Percentiles rank a stretch among this genome's conserved stretches.
Conservation (phyloP, 768 basidiomycete genomes). For the Xanthoconium purpureum region DNA sequence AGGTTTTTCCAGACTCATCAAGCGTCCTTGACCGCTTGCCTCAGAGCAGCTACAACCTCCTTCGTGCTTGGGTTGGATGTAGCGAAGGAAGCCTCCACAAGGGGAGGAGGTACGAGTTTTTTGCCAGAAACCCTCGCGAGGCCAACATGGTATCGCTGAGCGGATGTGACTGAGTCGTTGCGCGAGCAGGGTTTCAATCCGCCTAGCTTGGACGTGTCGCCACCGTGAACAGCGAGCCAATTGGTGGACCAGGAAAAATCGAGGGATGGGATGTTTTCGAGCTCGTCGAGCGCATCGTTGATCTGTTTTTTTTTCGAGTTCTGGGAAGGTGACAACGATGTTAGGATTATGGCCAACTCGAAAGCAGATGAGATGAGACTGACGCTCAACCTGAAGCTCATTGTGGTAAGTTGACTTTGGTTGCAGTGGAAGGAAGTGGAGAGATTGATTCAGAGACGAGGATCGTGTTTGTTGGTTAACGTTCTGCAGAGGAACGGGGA, state of each 20-base stretch:
- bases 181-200: neutral
- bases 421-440: too few relatives aligned
- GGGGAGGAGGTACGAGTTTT: neutral
- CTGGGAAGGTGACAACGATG: neutral
- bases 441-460: too few relatives aligned
- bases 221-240: neutral
- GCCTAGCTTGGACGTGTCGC: neutral
- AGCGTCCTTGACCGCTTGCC: neutral
- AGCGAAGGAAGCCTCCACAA: neutral
- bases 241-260: neutral
- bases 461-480: too few relatives aligned
- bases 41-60: neutral
- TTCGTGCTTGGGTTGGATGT: neutral
- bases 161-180: neutral
- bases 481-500: too few relatives aligned
- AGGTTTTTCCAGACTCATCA: too few relatives aligned
- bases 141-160: neutral
- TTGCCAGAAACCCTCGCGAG: neutral
- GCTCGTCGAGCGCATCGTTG: neutral
- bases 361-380: neutral
- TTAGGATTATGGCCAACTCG: neutral
- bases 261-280: neutral
- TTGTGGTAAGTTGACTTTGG: too few relatives aligned
- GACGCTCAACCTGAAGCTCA: too few relatives aligned
- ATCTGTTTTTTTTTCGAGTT: neutral